These are phyloP conservation scores for Neonectria magnoliae DNA, from an alignment of 2,329 filamentous ascomycete genomes.

Conservation along the genomic window DNA sequence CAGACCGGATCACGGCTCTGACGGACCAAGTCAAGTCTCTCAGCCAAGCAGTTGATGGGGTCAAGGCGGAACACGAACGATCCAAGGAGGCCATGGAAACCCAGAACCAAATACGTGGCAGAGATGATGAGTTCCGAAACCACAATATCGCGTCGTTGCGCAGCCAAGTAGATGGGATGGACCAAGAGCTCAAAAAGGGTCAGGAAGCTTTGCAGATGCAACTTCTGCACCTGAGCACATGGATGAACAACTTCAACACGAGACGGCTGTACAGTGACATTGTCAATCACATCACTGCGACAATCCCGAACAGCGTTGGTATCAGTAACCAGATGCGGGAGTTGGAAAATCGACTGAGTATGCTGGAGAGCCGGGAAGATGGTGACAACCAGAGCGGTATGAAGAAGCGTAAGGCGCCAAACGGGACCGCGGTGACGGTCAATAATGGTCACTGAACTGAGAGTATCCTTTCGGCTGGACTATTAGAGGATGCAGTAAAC, in stretches of 20 bases:
- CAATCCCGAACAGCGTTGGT: slow-evolving; percentile 34
- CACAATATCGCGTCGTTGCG: slow-evolving; percentile 7
- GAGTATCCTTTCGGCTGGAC: background rate
- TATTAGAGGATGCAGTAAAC: background rate
- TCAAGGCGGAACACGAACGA: background rate
- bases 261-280: slow-evolving; percentile 54
- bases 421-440: slow-evolving; percentile 29
- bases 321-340: slow-evolving; percentile 29
- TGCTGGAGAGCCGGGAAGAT: slow-evolving; percentile 31
- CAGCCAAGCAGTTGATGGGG: slow-evolving; percentile 1
- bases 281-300: slow-evolving; percentile 48
- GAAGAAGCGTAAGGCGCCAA: slow-evolving; percentile 38
- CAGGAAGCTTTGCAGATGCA: slow-evolving; percentile 48
- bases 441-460: slow-evolving; percentile 24
- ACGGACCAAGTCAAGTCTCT: slow-evolving; percentile 6
- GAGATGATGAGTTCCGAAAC: slow-evolving; percentile 17
- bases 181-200: slow-evolving; percentile 39
- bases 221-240: slow-evolving; percentile 54
- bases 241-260: slow-evolving; percentile 61
- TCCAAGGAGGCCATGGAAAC: background rate
- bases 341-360: slow-evolving; percentile 31
- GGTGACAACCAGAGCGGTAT: slow-evolving; percentile 19
- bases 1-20: slow-evolving; percentile 2
- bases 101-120: slow-evolving; percentile 2
- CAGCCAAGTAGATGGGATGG: slow-evolving; percentile 12